Base-by-base conservation (phyloP, 2,329 filamentous ascomycete species). In the Talaromyces sp. region DNA sequence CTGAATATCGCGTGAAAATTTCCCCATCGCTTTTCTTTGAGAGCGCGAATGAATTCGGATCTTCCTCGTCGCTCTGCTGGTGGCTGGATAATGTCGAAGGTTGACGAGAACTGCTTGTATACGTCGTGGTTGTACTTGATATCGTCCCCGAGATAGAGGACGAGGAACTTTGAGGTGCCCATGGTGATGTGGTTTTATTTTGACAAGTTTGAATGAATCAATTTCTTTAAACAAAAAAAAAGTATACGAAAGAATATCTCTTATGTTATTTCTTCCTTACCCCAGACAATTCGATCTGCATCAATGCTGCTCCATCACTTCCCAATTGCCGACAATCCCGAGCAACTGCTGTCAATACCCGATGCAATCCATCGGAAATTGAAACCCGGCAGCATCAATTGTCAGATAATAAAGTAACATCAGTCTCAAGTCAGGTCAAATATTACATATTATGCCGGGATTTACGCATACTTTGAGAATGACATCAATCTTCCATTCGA, bases 1-100 rank as follows among this genome's bases (percentile, higher is more conserved):
- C 86, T 79, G 57, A 70, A 68, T n/a, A 81, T 75, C 59, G 81
- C 82, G 9, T 74, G 67, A 57, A 75, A 72, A 54, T 70, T 62
- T 3, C 70, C 72, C 58, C 69, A 76, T 68, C 71, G 74, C 29
- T 73, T 71, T 0, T 72, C 68, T 54, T 74, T 73, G 2, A 80
- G 55, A 0, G 76, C 75, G 49, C 71, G 55, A 9, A 77, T 77
- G 27, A 80, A 80, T 0, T 68, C 69, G 4, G 65, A 65, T 3
- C 78, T 70, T 27, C 56, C 52, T 29, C 61, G 3, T 41, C 78
- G 72, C 0, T 68, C 64, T 8, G 70, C 66, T n/a, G 74, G 67
- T 27, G 73, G 75, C 14, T 64, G 67, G 1, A 78, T 70, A 3
- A 79, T 72, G 1, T 68, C 58, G 62, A 77, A 79, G 3, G 68